phyloP scores from a whole-genome alignment of 108 stramenopile genomes.

The Poteriospumella lacustris region DNA sequence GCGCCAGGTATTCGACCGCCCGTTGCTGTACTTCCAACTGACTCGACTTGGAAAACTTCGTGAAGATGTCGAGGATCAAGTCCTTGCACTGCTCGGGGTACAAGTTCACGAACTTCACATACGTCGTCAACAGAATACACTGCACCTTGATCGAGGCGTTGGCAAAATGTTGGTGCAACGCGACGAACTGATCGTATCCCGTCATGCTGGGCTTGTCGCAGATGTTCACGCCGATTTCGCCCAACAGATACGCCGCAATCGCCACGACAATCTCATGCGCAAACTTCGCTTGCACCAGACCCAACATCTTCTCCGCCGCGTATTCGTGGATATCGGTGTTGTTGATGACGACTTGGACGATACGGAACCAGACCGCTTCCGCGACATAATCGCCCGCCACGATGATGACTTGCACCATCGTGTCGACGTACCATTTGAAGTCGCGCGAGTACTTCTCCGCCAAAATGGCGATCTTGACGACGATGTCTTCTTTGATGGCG shows the following conservation, averaged over 20 bases:
- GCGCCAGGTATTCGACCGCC: slow-evolving; percentile 74
- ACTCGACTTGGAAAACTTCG: slow-evolving; percentile 68
- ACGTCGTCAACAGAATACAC: slow-evolving; percentile 78
- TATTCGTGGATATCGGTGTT: slow-evolving; percentile 87
- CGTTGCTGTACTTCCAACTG: slow-evolving; percentile 90
- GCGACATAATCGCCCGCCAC: slow-evolving; percentile 89
- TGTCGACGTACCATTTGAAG: slow-evolving; percentile 93
- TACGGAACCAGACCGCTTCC: slow-evolving; percentile 95
- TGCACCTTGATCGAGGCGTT: slow-evolving; percentile 64
- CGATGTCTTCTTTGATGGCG: slow-evolving; percentile 88
- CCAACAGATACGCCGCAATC: slow-evolving; percentile 87
- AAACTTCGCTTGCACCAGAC: slow-evolving; percentile 68
- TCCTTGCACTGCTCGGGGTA: slow-evolving; percentile 69
- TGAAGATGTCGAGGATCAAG: slow-evolving; percentile 77
- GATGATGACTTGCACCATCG: slow-evolving; percentile 82
- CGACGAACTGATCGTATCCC: slow-evolving; percentile 75
- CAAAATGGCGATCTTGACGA: slow-evolving; percentile 93
- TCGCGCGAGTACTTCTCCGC: slow-evolving; percentile 94
- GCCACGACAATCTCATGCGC: slow-evolving; percentile 84
- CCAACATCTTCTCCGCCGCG: slow-evolving; percentile 79
- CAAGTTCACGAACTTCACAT: slow-evolving; percentile 87
- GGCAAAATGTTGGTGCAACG: slow-evolving; percentile 85
- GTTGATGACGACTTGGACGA: slow-evolving; percentile 96
- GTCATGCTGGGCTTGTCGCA: slow-evolving; percentile 71
- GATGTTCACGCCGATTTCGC: slow-evolving; percentile 93